Evolutionary conservation across 164 flowering plant genomes (phyloP).

Genomic region (Piper longum): DNA sequence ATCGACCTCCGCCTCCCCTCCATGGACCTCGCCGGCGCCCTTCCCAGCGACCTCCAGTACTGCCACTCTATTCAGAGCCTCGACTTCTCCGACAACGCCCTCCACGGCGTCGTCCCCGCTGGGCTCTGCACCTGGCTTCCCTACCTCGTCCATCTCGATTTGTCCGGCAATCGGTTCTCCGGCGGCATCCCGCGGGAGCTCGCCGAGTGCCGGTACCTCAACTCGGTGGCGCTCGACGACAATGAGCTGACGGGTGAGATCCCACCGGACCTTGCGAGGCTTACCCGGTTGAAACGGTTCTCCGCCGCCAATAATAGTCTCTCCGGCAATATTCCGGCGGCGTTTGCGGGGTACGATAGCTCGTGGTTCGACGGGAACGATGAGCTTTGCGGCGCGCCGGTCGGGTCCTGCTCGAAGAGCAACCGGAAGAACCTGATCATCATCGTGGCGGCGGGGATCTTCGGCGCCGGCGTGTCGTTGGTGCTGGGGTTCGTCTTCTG

Average conservation of each 20-base stretch:
- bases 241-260: conserved; percentile 18
- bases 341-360: conserved; percentile 2
- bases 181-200: conserved; percentile 21
- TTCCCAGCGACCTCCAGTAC: conserved; percentile 15
- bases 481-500: conserved; percentile 35
- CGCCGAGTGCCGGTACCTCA: conserved; percentile 16
- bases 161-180: conserved; percentile 12
- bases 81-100: conserved; percentile 16
- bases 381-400: conserved; percentile 29
- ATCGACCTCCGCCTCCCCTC: conserved; percentile 11
- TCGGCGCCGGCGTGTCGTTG: conserved; percentile 41
- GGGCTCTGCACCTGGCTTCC: conserved; percentile 21
- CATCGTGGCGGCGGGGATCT: conserved; percentile 45
- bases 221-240: conserved; percentile 9
- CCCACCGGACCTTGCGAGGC: conserved; percentile 18
- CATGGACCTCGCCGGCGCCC: conserved; percentile 3
- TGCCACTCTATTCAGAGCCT: conserved; percentile 15
- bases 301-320: conserved; percentile 17
- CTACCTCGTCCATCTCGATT: conserved; percentile 17
- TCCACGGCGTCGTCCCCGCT: conserved; percentile 18
- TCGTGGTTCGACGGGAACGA: conserved; percentile 20
- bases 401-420: conserved; percentile 31
- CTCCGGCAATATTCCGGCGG: conserved; percentile 18
- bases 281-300: conserved; percentile 13
- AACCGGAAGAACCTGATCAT: conserved; percentile 22